Evolutionary conservation across 164 flowering plant genomes (phyloP), one percentile per base, ranked within the genome.

Genomic region (Piper longum): DNA sequence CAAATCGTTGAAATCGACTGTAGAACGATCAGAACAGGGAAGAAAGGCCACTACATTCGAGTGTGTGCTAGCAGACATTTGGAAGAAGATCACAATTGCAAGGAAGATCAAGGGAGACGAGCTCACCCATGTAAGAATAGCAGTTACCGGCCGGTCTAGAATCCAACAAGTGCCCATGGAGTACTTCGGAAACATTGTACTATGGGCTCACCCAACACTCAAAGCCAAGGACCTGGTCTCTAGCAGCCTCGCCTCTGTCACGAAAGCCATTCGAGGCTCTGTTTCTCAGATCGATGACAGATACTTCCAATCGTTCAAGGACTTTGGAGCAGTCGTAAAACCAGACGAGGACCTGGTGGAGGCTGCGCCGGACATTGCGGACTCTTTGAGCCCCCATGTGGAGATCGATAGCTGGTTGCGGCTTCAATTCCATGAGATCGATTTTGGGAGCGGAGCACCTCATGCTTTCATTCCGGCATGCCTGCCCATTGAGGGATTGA

Each of bases 401-500:
- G 62, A 70, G n/a, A 66, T 70, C 4, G 63, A 70, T 16, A 70
- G 66, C 59, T 70, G 63, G 69, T 39, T 66, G 54, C 41, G 66
- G 43, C 14, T 70, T 17, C 65, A 54, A 3, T 62, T 70, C 42
- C 39, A 45, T 43, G 64, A 58, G 13, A 41, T 66, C 14, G 69
- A 70, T 52, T 66, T 70, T 57, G 69, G 73, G 16, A 43, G 58
- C 4, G 73, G 73, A 14, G 56, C 41, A 16, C 73, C 69, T 16
- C 62, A 36, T 36, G 57, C 62, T 14, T 48, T 62, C 52, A 60
- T 66, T 36, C 73, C 73, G 6, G 26, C 69, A 0, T 43, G 55
- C 12, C 54, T 61, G 43, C 73, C 69, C 16, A 39, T 57, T 4
- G 66, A 70, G 17, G 69, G 69, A 36, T 26, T 56, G 62, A 4